These are phyloP conservation scores for Clavariopsis aquatica DNA, from an alignment of 495 filamentous ascomycete genomes.

Conservation along the genomic window DNA sequence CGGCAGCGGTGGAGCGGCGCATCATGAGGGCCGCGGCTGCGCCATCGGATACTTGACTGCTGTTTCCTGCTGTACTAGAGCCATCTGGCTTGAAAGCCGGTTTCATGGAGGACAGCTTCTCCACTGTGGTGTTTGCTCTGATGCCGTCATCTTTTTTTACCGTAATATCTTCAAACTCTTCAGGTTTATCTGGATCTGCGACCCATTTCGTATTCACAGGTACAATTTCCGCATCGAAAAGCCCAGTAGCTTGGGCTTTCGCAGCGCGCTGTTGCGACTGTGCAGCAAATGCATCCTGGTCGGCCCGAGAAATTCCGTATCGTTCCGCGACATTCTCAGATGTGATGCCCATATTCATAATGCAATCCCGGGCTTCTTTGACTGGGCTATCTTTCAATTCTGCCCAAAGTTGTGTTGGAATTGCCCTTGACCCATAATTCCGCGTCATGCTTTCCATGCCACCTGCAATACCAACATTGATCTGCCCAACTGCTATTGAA, in stretches of 20 bases:
- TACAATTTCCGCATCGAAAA: constrained; percentile 78
- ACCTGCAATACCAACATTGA: constrained; percentile 79
- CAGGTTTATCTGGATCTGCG: constrained; percentile 60
- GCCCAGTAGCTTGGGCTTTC: constrained; percentile 64
- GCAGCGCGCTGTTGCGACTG: constrained; percentile 70
- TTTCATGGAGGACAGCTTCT: constrained; percentile 75
- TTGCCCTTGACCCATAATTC: constrained; percentile 80
- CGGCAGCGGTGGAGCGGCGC: constrained; percentile 76
- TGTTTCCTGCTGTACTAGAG: constrained; percentile 82
- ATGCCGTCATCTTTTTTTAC: constrained; percentile 83
- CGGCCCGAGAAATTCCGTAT: constrained; percentile 69
- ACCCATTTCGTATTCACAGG: constrained; percentile 65
- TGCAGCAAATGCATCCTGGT: constrained; percentile 83
- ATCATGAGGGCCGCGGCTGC: constrained; percentile 81
- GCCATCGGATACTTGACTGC: constrained; percentile 82
- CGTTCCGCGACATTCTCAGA: constrained; percentile 83
- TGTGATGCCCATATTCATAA: constrained; percentile 95
- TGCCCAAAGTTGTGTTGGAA: constrained; percentile 79
- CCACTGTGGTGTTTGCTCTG: constrained; percentile 61
- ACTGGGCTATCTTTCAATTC: constrained; percentile 63
- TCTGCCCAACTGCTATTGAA: constrained; percentile 68
- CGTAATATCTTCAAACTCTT: constrained; percentile 58
- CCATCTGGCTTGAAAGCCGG: constrained; percentile 78
- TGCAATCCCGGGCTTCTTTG: constrained; percentile 76
- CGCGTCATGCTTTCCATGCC: constrained; percentile 94